phyloP scores from a whole-genome alignment of 2,329 filamentous ascomycete species.

The Phyllosticta ampelicida region DNA sequence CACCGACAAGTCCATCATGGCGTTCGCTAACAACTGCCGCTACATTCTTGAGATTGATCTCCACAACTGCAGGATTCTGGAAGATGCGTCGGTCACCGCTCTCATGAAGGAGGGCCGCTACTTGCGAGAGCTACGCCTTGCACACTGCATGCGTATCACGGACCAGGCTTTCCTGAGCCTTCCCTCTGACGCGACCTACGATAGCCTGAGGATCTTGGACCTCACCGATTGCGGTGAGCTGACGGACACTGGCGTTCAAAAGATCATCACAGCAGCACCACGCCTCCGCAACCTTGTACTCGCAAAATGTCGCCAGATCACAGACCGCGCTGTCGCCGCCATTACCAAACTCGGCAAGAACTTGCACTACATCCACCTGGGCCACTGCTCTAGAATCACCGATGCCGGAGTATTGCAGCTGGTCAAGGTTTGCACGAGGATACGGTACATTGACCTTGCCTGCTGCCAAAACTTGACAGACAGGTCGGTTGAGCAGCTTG shows the following conservation, averaged over 20 bases:
- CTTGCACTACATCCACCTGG: conserved; percentile 89
- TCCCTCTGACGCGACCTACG: conserved; percentile 58
- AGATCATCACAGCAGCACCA: conserved; percentile 77
- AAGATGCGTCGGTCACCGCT: conserved; percentile 71
- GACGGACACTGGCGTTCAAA: conserved; percentile 77
- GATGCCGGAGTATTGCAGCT: conserved; percentile 78
- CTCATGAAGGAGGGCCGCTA: conserved; percentile 69
- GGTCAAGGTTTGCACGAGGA: conserved; percentile 78
- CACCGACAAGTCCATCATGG: conserved; percentile 68
- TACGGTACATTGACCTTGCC: conserved; percentile 95
- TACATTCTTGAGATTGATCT: conserved; percentile 96
- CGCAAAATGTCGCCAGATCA: conserved; percentile 88
- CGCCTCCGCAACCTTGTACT: conserved; percentile 85
- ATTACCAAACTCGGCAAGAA: conserved; percentile 91
- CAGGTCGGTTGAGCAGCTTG: conserved; percentile 70
- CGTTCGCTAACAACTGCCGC: conserved; percentile 78
- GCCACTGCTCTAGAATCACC: conserved; percentile 85
- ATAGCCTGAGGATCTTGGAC: conserved; percentile 85
- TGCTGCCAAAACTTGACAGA: conserved; percentile 88
- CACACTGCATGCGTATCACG: conserved; percentile 73
- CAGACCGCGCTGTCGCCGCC: conserved; percentile 74
- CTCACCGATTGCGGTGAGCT: conserved; percentile 78
- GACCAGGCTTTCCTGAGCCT: conserved; percentile 81
- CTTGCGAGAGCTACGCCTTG: conserved; percentile 81
- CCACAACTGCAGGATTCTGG: conserved; percentile 70